These are phyloP conservation scores for Blastomyces silverae DNA, from an alignment of 2,329 filamentous ascomycete species.

Conservation along the genomic window DNA sequence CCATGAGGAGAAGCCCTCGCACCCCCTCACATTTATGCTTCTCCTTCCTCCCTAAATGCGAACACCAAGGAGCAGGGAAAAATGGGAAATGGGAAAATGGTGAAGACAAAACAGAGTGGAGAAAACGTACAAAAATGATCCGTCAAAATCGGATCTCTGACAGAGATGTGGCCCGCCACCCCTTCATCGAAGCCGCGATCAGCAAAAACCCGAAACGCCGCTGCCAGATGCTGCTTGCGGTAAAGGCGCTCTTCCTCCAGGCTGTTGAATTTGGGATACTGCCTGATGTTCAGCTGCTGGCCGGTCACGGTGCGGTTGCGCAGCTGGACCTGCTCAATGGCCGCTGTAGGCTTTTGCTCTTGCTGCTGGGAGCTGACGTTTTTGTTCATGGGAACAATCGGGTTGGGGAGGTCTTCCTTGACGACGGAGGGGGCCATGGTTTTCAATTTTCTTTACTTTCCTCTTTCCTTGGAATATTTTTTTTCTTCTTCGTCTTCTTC, in stretches of 20 bases:
- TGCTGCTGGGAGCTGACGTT: not conserved
- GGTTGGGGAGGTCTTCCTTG: not conserved
- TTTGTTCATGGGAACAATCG: not conserved
- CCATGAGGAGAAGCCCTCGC: not conserved
- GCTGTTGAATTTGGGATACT: constrained; percentile 7
- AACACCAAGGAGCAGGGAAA: not conserved
- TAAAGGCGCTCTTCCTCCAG: constrained; percentile 5
- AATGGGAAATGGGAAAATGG: not conserved
- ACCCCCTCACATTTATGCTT: not conserved
- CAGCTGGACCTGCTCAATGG: constrained; percentile 5
- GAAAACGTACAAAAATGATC: constrained; percentile 30
- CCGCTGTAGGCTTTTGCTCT: not conserved
- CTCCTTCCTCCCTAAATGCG: not conserved
- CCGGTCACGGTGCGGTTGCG: constrained; percentile 4
- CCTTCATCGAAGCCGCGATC: constrained; percentile 23
- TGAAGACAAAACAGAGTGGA: not conserved
- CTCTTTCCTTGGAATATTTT: not conserved
- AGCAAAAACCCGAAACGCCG: constrained; percentile 23
- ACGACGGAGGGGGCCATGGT: constrained; percentile 5
- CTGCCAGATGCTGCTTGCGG: constrained; percentile 20
- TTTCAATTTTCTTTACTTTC: not conserved
- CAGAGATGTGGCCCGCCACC: constrained; percentile 19
- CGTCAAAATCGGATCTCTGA: constrained; percentile 23
- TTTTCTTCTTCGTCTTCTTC: not conserved
- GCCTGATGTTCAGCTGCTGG: constrained; percentile 5